Evolutionary conservation across 2,329 filamentous ascomycete genomes (phyloP), one percentile per base, ranked within the genome.

Genomic region (Aspergillus sojae): DNA sequence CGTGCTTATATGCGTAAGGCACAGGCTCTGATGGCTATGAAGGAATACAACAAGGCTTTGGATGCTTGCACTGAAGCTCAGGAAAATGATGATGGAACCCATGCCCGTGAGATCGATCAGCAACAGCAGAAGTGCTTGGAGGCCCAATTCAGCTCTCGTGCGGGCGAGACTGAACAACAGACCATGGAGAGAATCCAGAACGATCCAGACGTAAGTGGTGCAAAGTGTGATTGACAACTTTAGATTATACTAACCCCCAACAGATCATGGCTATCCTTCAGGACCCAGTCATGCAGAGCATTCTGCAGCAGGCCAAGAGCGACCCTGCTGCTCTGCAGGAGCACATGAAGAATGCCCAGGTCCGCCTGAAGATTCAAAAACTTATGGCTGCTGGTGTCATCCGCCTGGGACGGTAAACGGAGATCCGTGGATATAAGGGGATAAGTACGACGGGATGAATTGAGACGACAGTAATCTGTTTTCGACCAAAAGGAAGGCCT

Each of bases 281-380:
- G 79, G 95, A 99, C 75, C 95, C 95, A 19, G 90, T 99, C 75
- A 98, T 99, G 94, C 93, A 99, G 82, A 91, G 91, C 69, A 97
- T 97, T 70, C 87, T 98, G 62, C 94, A 98, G 79, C 95, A 99
- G 82, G 95, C 95, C 53, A 96, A 98, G 85, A 89, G 88, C 61
- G 92, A 99, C 74, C 95, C 95, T 21, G 91, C 91, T 56, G 95
- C 95, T 53, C 87, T 99, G 67, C 91, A 96, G 77, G 94, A 99
- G 79, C 96, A 99, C 81, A 97, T 99, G 92, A 92, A 89, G 84
- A 99, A 98, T 83, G 87, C 93, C 0, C 86, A 85, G 63, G 91
- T 99, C 70, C 86, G 89, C 64, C 87, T 87, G 72, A 97, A 97
- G 86, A 91, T 99, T 68, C 93, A 97, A 84, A 97, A 97, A 83